Evolutionary conservation across 2,329 filamentous ascomycete species (phyloP).

Genomic region (Botrytis elliptica): DNA sequence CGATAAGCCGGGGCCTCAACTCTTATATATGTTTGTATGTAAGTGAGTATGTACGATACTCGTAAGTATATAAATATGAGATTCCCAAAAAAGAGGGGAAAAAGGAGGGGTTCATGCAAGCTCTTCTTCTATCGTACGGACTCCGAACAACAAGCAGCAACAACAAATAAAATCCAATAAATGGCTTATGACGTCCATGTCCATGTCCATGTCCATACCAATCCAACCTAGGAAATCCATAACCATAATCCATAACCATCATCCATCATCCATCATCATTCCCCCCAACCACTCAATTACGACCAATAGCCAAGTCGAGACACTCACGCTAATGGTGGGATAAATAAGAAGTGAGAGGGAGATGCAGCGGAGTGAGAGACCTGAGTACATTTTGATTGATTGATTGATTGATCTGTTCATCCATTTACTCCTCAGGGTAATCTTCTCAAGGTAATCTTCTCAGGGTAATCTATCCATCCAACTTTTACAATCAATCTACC

Average conservation of each 20-base stretch:
- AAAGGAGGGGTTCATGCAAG: neutral
- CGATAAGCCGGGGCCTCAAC: too few species aligned
- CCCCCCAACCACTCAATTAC: neutral
- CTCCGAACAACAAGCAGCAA: neutral
- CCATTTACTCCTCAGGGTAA: neutral
- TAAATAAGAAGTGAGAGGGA: neutral
- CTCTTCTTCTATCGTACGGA: neutral
- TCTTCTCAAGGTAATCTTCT: too few species aligned
- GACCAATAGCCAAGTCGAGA: neutral
- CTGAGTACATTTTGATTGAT: neutral
- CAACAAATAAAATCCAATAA: neutral
- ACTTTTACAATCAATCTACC: too few species aligned
- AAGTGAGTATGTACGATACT: neutral
- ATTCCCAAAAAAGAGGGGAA: neutral
- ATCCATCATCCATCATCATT: too few species aligned
- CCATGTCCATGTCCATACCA: too few species aligned
- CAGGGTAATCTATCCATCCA: too few species aligned
- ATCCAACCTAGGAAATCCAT: too few species aligned
- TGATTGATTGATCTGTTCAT: neutral
- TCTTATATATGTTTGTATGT: neutral
- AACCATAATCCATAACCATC: too few species aligned
- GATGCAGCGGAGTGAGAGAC: neutral
- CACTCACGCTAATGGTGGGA: neutral
- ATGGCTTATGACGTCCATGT: too few species aligned
- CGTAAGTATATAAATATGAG: neutral